Conservation (phyloP, 2,329 filamentous ascomycete genomes). For the Rhynchosporium secalis region DNA sequence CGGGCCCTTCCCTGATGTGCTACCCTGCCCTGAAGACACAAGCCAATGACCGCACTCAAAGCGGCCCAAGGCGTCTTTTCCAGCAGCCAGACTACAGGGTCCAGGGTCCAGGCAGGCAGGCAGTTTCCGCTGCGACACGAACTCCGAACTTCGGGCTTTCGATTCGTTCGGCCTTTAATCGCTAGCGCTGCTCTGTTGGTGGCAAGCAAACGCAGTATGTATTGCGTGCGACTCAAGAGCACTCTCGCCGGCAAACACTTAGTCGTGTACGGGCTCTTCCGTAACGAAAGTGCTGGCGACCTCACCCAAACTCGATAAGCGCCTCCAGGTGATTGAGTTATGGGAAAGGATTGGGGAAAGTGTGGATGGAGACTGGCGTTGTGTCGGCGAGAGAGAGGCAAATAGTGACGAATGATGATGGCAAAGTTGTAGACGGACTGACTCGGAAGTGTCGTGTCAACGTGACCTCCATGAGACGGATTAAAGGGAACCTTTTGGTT, state of each 20-base stretch:
- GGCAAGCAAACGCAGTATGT: slow-evolving; percentile 27
- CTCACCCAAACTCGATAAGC: slow-evolving; percentile 5
- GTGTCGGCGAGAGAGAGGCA: background rate
- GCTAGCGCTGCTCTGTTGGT: slow-evolving; percentile 14
- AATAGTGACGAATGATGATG: background rate
- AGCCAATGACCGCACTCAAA: slow-evolving; percentile 24
- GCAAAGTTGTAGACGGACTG: background rate
- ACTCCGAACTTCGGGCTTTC: slow-evolving; percentile 1
- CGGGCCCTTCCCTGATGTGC: background rate
- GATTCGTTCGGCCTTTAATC: background rate
- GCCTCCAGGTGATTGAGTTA: background rate
- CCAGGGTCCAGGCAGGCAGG: slow-evolving; percentile 17
- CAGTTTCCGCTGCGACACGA: slow-evolving; percentile 29
- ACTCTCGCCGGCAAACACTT: background rate
- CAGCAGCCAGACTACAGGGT: slow-evolving; percentile 28
- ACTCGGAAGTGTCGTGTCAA: background rate
- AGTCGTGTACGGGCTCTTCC: slow-evolving; percentile 15
- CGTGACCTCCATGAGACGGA: no score
- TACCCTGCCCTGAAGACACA: background rate
- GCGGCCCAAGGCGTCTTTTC: slow-evolving; percentile 21
- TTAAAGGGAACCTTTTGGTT: no score
- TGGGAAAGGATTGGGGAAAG: background rate
- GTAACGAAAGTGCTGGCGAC: slow-evolving; percentile 11
- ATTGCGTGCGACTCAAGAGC: slow-evolving; percentile 29
- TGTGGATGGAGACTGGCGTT: background rate